A percentile compares a stretch with the other conserved stretches of the same genome.
Conservation (phyloP, 257 asterid species). For the Scutellaria minor region DNA sequence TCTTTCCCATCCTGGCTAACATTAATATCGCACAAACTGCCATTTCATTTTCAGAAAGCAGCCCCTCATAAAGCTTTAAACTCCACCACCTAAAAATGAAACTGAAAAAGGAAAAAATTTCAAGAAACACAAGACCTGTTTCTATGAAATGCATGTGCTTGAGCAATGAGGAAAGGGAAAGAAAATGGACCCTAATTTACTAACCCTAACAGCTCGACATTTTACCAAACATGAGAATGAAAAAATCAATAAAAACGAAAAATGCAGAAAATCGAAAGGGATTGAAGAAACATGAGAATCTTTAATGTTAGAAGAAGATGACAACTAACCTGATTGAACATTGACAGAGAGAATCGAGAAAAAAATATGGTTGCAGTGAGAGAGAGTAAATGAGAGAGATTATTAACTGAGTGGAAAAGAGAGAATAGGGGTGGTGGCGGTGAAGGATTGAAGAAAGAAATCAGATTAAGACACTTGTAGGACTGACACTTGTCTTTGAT, state of each 20-base stretch:
- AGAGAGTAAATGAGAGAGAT: neutral
- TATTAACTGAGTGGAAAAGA: too few relatives aligned
- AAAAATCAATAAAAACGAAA: neutral
- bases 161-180: constrained; percentile 11
- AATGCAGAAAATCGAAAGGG: neutral
- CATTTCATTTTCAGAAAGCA: constrained; percentile 39
- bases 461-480: too few relatives aligned
- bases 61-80: neutral
- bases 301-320: constrained; percentile 31
- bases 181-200: constrained; percentile 3
- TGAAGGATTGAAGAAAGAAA: too few relatives aligned
- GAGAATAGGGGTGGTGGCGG: too few relatives aligned
- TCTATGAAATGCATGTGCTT: constrained; percentile 16
- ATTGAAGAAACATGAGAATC: constrained; percentile 30
- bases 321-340: neutral
- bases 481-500: neutral
- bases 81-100: neutral
- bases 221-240: neutral
- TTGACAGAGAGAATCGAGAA: neutral
- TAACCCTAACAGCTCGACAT: neutral
- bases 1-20: constrained; percentile 21
- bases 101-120: neutral
- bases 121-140: neutral
- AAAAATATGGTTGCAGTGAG: neutral
- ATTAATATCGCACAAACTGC: constrained; percentile 27